Conservation (phyloP, 225 moss, liverwort and hornwort genomes). For the Pleurozium schreberi region DNA sequence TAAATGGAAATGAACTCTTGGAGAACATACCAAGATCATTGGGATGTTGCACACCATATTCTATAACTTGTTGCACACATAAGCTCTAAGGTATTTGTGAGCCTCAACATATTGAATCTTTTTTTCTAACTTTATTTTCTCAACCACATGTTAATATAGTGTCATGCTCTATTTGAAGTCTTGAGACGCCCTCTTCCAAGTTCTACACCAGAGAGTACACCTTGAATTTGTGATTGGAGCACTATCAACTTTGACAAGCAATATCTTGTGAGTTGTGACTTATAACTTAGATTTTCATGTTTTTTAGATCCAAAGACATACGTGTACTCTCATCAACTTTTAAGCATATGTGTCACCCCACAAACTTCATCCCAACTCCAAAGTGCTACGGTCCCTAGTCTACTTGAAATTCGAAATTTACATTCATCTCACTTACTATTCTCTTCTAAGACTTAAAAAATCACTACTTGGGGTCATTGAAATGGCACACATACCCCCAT, state of each 20-base stretch:
- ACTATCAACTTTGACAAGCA: rapidly evolving
- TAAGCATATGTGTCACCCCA: rapidly evolving
- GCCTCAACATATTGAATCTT: background rate
- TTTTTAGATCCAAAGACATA: background rate
- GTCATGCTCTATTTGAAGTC: background rate
- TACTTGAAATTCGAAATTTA: background rate
- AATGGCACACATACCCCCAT: too few species aligned
- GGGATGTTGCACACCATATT: too few species aligned
- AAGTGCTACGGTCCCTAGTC: rapidly evolving
- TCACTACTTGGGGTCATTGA: too few species aligned
- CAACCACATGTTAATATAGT: too few species aligned
- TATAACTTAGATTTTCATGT: background rate
- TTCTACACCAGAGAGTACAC: too few species aligned
- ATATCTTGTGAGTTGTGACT: too few species aligned
- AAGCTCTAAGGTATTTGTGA: background rate
- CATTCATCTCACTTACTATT: background rate
- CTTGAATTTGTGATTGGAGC: rapidly evolving
- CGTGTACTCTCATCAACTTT: background rate
- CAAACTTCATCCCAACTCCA: background rate
- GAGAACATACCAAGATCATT: background rate
- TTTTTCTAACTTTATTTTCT: background rate
- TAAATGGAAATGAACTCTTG: too few species aligned
- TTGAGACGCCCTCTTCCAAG: background rate
- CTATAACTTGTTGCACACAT: background rate
- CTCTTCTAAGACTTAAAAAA: background rate